Conservation (phyloP, 108 stramenopile genomes). For the Skeletonema grethae region DNA sequence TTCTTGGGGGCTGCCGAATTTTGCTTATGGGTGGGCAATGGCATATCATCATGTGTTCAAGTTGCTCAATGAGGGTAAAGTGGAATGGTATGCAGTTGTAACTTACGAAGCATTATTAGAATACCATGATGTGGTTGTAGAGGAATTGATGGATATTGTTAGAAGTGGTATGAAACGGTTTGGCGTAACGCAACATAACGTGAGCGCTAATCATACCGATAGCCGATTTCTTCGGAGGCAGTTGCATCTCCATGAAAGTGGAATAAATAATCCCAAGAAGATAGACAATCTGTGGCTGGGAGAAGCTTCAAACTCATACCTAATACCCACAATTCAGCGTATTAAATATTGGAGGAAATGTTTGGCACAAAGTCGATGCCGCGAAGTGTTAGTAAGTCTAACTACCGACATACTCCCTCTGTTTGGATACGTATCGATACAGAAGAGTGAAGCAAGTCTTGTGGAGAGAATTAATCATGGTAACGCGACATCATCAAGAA, state of each 20-base stretch:
- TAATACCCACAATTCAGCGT: slow-evolving; percentile 14
- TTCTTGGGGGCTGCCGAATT: neutral
- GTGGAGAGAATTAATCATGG: neutral
- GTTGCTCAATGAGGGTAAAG: slow-evolving; percentile 14
- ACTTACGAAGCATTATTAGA: slow-evolving; percentile 31
- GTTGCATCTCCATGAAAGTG: neutral
- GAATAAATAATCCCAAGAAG: neutral
- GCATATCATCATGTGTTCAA: slow-evolving; percentile 20
- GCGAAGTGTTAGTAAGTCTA: slow-evolving; percentile 4
- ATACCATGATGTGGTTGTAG: slow-evolving; percentile 24
- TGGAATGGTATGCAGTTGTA: slow-evolving; percentile 38
- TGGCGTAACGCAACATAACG: neutral
- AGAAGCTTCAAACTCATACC: slow-evolving; percentile 12
- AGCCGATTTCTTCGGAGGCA: neutral
- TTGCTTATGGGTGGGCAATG: slow-evolving; percentile 19
- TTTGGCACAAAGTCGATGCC: slow-evolving; percentile 5
- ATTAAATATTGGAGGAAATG: slow-evolving; percentile 19
- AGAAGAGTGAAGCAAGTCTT: neutral
- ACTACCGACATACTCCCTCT: slow-evolving; percentile 18
- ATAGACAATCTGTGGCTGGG: neutral
- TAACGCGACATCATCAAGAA: neutral
- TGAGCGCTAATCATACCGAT: neutral
- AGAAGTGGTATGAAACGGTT: slow-evolving; percentile 24
- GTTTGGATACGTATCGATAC: slow-evolving; percentile 24
- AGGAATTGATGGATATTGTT: slow-evolving; percentile 31